Base-by-base conservation (phyloP, 2,329 filamentous ascomycete species). In the Microcyclospora tardicrescens region DNA sequence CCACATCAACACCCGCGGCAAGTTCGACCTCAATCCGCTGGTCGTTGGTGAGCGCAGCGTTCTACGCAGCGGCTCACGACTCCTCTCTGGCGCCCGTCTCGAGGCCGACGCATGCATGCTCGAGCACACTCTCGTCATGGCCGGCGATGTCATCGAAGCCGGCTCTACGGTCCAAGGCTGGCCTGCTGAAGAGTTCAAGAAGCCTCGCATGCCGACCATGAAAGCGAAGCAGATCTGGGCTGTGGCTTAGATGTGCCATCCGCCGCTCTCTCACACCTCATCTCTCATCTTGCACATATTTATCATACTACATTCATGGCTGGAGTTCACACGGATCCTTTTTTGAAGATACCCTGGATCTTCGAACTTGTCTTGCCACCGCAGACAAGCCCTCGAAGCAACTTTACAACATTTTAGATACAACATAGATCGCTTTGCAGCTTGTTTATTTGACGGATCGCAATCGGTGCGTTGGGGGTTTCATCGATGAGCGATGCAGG, bases 71-170 rank as follows among this genome's bases (percentile, higher is more conserved):
- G 71, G 70, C 2, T 70, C 66, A 33, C 58, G 72, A 27, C 52
- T 76, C 38, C 59, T 76, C 36, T 68, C 64, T 30, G 72, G 71
- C 10, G 70, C 70, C 3, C 61, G 51, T 14, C 74, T 75, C 71
- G 65, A 64, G 39, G 56, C 63, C 2, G 71, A 73, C 47, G 64
- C 65, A 14, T 70, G 69, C 45, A 54, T 76, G 28, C 51, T 76
- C 28, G 72, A 76, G 56, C 72, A 76, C 45, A 75, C 72, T 0
- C 60, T 75, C 3, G 61, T 76, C 32, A 69, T 76, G 63, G 66
- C 66, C 2, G 72, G 72, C 4, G 71, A 76, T 50, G 59, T 70
- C 31, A 70, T 74, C 0, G 69, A 69, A 35, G 62, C 64, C 38
- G 64, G 62, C 0, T 56, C 52, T 39, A 69, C 68, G 2, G 66